These are phyloP conservation scores for Chaetomium fimeti DNA, from an alignment of 495 filamentous ascomycete species.

Conservation along the genomic window DNA sequence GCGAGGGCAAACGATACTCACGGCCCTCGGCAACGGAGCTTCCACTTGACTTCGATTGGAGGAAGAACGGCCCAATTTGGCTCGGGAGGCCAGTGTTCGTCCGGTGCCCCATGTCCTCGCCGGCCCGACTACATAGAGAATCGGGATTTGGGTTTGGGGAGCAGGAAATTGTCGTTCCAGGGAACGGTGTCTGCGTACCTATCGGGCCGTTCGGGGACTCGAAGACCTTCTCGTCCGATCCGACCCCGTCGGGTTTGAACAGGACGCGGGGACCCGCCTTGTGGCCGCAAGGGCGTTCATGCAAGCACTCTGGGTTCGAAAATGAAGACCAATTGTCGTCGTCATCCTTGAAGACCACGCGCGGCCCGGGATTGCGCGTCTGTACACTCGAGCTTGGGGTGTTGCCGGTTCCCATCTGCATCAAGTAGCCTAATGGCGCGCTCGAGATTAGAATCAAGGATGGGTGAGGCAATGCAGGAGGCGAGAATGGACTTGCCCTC, in stretches of 20 bases:
- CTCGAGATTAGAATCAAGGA: too few species aligned
- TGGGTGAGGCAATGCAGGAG: not conserved
- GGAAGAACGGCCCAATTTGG: slow-evolving; percentile 15
- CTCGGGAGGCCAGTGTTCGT: not conserved
- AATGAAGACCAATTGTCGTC: not conserved
- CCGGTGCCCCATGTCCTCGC: not conserved
- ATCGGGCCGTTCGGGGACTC: not conserved
- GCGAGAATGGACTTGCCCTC: slow-evolving; percentile 1
- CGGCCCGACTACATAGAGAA: too few species aligned
- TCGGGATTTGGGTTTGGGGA: not conserved
- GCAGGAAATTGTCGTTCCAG: not conserved
- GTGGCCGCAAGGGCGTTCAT: slow-evolving; percentile 8
- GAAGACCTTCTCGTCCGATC: not conserved
- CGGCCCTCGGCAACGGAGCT: not conserved
- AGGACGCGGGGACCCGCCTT: not conserved
- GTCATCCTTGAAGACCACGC: not conserved
- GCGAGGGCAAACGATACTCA: not conserved
- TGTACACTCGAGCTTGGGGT: not conserved
- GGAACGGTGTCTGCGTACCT: not conserved
- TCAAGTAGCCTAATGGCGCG: not conserved
- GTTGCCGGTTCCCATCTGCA: not conserved
- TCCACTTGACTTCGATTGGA: not conserved
- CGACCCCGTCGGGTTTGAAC: not conserved
- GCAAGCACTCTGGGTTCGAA: not conserved
- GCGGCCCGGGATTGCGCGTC: not conserved